A percentile compares a stretch with the other conserved stretches of the same genome.
These are phyloP conservation scores for Helianthus tuberosus DNA, from an alignment of 129 eudicot species.

Conservation along the genomic window DNA sequence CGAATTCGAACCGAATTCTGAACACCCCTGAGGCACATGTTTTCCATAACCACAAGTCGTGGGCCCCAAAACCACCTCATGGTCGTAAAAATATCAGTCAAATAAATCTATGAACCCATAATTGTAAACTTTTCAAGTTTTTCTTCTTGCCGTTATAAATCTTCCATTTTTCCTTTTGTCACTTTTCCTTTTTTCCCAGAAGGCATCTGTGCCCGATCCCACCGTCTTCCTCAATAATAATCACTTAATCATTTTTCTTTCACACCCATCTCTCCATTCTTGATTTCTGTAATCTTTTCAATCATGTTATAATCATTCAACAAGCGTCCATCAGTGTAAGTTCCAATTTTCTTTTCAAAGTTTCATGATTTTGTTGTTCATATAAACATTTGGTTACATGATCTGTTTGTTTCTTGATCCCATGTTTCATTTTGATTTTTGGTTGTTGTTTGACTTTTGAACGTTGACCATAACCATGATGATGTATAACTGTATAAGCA, in stretches of 20 bases:
- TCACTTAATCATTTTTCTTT: conserved; percentile 24
- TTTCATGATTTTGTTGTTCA: not conserved
- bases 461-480: not conserved
- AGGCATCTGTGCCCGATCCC: conserved; percentile 28
- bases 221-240: conserved; percentile 21
- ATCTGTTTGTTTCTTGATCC: conserved; percentile 27
- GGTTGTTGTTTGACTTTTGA: conserved; percentile 31
- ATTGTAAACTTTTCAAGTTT: conserved; percentile 23
- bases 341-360: not conserved
- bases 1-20: too few species aligned
- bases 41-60: not conserved
- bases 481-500: not conserved
- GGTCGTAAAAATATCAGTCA: not conserved
- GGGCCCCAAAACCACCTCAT: conserved; percentile 7
- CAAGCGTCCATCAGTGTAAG: conserved; percentile 35
- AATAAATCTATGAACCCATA: too few species aligned
- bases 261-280: conserved; percentile 24
- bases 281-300: conserved; percentile 25
- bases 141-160: not conserved
- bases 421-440: conserved; percentile 12
- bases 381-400: conserved; percentile 20
- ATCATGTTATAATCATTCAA: conserved; percentile 31
- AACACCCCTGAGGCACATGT: too few species aligned
- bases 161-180: conserved; percentile 20
- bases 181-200: conserved; percentile 13